Evolutionary conservation across 202 grass and related monocot species (phyloP).

Genomic region (Elaeis oleifera): DNA sequence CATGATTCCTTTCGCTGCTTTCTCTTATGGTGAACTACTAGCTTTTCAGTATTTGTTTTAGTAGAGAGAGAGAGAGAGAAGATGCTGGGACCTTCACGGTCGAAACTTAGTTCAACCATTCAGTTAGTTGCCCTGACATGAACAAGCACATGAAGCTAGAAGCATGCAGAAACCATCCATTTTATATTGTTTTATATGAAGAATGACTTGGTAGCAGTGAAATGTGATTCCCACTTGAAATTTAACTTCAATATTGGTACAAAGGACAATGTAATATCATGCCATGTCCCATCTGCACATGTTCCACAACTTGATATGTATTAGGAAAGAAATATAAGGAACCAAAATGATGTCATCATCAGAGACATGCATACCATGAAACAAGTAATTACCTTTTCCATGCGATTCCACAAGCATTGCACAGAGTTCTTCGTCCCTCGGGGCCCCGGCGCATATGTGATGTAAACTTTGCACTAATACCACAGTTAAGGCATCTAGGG

Average conservation of each 20-base stretch:
- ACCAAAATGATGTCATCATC: constrained; percentile 1
- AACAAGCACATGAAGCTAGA: too few relatives aligned
- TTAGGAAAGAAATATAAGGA: constrained; percentile 3
- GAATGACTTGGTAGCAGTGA: too few relatives aligned
- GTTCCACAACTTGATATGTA: constrained; percentile 15
- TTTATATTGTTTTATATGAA: too few relatives aligned
- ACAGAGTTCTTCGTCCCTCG: constrained; percentile 39
- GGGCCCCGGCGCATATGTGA: constrained; percentile 48
- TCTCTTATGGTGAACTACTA: too few relatives aligned
- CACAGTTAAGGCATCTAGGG: constrained; percentile 43
- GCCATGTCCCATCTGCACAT: not conserved
- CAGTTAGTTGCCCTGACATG: too few relatives aligned
- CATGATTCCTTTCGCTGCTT: too few relatives aligned
- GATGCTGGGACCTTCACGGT: too few relatives aligned
- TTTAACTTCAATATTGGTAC: not conserved
- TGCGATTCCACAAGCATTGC: constrained; percentile 53
- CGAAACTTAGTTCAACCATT: too few relatives aligned
- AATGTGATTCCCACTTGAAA: too few relatives aligned
- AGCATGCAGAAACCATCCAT: too few relatives aligned
- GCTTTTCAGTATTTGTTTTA: too few relatives aligned
- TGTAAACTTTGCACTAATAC: constrained; percentile 44
- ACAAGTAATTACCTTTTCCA: constrained; percentile 42
- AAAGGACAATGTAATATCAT: not conserved
- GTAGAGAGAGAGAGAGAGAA: too few relatives aligned
- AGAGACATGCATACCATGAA: not conserved